phyloP scores from a whole-genome alignment of 805 yeast genomes.

The Kodamaea leandrae region DNA sequence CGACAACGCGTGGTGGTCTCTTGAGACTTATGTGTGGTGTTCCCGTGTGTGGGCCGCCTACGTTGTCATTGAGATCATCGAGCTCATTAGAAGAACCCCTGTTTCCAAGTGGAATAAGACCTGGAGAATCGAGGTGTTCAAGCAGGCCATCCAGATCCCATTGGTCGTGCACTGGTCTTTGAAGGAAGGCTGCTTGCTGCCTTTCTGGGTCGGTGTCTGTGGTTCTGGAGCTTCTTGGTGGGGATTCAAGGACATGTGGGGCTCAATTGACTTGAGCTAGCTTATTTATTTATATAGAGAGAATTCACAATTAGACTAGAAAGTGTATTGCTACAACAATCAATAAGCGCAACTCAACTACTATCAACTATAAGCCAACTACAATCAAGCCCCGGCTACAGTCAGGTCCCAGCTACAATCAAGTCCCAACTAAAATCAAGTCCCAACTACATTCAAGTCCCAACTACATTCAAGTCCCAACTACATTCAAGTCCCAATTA shows the following conservation, averaged over 20 bases:
- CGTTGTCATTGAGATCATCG: conserved; percentile 37
- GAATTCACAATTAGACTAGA: not conserved
- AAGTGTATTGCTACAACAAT: not conserved
- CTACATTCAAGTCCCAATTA: too few species aligned
- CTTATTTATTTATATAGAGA: conserved; percentile 2
- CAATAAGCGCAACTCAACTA: too few species aligned
- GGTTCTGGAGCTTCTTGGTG: conserved; percentile 46
- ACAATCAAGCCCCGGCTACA: too few species aligned
- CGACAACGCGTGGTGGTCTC: conserved; percentile 41
- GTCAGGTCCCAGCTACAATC: too few species aligned
- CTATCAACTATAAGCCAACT: too few species aligned
- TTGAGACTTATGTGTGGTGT: conserved; percentile 44
- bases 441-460: too few species aligned
- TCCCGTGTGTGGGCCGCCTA: conserved; percentile 46
- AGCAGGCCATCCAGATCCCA: conserved; percentile 40
- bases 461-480: too few species aligned
- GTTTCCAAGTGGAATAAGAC: conserved; percentile 30
- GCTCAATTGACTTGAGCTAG: conserved; percentile 29
- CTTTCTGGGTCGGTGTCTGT: conserved; percentile 49
- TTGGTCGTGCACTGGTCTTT: conserved; percentile 45
- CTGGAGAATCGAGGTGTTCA: conserved; percentile 37
- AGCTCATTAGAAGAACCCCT: conserved; percentile 41
- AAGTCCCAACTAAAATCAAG: too few species aligned
- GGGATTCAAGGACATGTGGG: conserved; percentile 36
- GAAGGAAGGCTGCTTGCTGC: conserved; percentile 42